A percentile compares a stretch with the other conserved stretches of the same genome.
Evolutionary conservation across 345 rosid genomes (phyloP).

Genomic region (Lepidium didymum): DNA sequence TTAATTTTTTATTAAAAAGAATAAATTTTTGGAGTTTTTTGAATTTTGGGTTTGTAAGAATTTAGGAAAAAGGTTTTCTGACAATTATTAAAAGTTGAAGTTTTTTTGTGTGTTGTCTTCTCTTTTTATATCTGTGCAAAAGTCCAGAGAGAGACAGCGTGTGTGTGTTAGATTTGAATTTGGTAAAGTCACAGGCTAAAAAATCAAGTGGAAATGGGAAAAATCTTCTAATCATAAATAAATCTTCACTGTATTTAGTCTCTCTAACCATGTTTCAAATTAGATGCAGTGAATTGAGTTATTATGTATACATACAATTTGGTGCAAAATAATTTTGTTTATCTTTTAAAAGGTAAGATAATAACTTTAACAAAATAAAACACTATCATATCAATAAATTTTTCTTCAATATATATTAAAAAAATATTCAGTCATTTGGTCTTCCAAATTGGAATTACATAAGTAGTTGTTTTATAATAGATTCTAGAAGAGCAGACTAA

Average conservation of each 20-base stretch:
- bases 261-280: conserved; percentile 3
- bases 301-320: background rate
- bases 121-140: conserved; percentile 1
- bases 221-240: background rate
- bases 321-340: background rate
- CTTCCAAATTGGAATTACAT: too few species aligned
- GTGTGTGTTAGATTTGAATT: background rate
- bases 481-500: too few species aligned
- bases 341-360: background rate
- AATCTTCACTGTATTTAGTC: background rate
- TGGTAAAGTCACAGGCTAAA: conserved; percentile 15
- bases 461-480: too few species aligned
- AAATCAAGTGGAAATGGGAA: conserved; percentile 4
- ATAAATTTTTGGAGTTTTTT: background rate
- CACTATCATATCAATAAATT: background rate
- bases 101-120: conserved; percentile 6
- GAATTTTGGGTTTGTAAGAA: background rate
- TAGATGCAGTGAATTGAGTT: background rate
- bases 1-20: background rate
- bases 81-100: conserved; percentile 9
- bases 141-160: background rate
- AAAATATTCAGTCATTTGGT: too few species aligned
- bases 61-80: conserved; percentile 6
- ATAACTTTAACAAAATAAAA: background rate
- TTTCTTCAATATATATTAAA: too few species aligned